These are phyloP conservation scores for Rutidosis leptorrhynchoides DNA, from an alignment of 129 eudicot species.

Conservation along the genomic window DNA sequence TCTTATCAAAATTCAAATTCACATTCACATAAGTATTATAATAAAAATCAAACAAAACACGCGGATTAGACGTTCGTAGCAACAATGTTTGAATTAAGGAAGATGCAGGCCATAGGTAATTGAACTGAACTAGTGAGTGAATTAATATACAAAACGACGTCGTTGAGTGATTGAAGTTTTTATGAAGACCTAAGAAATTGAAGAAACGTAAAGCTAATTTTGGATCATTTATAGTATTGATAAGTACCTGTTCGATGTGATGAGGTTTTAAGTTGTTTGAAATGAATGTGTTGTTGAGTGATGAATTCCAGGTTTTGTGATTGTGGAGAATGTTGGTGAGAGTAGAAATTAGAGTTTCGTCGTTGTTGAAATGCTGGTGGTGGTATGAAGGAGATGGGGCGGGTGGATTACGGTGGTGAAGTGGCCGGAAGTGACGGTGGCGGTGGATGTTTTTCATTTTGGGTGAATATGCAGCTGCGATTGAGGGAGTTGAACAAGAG, in stretches of 20 bases:
- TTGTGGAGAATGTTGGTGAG: slow-evolving; percentile 50
- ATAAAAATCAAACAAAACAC: slow-evolving; percentile 33
- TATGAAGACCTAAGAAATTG: slow-evolving; percentile 82
- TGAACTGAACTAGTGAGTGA: slow-evolving; percentile 57
- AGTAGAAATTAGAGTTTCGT: slow-evolving; percentile 42
- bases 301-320: slow-evolving; percentile 47
- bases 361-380: slow-evolving; percentile 27
- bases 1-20: slow-evolving; percentile 28
- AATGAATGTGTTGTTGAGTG: slow-evolving; percentile 41
- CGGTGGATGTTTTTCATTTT: slow-evolving; percentile 42
- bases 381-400: slow-evolving; percentile 15
- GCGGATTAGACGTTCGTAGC: slow-evolving; percentile 32
- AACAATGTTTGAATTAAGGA: slow-evolving; percentile 68
- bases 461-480: slow-evolving; percentile 11
- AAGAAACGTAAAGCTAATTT: slow-evolving; percentile 83
- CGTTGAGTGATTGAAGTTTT: slow-evolving; percentile 63
- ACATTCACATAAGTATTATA: slow-evolving; percentile 34
- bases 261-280: slow-evolving; percentile 43
- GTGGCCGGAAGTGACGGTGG: slow-evolving; percentile 30
- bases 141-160: slow-evolving; percentile 74
- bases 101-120: slow-evolving; percentile 80
- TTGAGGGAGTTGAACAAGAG: background rate
- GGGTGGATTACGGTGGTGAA: background rate
- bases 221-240: slow-evolving; percentile 52
- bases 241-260: slow-evolving; percentile 61